Evolutionary conservation across 2,329 filamentous ascomycete species (phyloP).

Genomic region (Fusarium pseudocircinatum): DNA sequence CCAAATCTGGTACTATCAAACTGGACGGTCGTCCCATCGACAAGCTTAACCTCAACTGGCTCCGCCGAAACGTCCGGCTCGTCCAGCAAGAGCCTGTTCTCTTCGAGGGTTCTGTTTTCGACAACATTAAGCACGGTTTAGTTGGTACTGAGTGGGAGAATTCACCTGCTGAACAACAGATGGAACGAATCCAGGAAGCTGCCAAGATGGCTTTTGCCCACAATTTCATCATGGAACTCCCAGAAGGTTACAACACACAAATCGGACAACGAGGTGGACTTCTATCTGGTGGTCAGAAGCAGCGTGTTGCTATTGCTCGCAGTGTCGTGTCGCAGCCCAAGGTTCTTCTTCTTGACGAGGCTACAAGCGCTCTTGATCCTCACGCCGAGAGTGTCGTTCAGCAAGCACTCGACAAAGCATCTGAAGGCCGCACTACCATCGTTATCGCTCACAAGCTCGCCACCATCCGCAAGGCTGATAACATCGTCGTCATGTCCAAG

Average conservation of each 20-base stretch:
- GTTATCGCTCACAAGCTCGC: slow-evolving; percentile 69
- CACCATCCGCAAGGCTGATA: slow-evolving; percentile 46
- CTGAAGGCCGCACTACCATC: slow-evolving; percentile 67
- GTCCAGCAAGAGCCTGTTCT: slow-evolving; percentile 57
- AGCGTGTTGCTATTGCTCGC: slow-evolving; percentile 72
- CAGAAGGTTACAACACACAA: slow-evolving; percentile 60
- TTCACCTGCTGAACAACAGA: slow-evolving; percentile 53
- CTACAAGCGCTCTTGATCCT: slow-evolving; percentile 64
- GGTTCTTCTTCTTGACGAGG: slow-evolving; percentile 73
- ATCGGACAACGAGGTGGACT: slow-evolving; percentile 72
- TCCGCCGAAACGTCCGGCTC: slow-evolving; percentile 50
- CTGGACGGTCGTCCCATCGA: slow-evolving; percentile 49
- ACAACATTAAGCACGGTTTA: slow-evolving; percentile 64
- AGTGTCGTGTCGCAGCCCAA: slow-evolving; percentile 68
- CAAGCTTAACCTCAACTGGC: slow-evolving; percentile 51
- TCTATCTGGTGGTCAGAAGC: slow-evolving; percentile 73
- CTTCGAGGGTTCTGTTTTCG: slow-evolving; percentile 60
- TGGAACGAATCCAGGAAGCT: slow-evolving; percentile 56
- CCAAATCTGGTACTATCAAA: slow-evolving; percentile 47
- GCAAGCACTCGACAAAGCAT: slow-evolving; percentile 61
- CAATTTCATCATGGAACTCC: slow-evolving; percentile 60
- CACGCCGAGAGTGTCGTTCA: slow-evolving; percentile 61
- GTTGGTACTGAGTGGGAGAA: slow-evolving; percentile 53
- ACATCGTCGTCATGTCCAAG: slow-evolving; percentile 45
- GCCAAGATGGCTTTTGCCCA: slow-evolving; percentile 61